Evolutionary conservation across 176 grass and related monocot species (phyloP).

Genomic region (Oryza longistaminata): DNA sequence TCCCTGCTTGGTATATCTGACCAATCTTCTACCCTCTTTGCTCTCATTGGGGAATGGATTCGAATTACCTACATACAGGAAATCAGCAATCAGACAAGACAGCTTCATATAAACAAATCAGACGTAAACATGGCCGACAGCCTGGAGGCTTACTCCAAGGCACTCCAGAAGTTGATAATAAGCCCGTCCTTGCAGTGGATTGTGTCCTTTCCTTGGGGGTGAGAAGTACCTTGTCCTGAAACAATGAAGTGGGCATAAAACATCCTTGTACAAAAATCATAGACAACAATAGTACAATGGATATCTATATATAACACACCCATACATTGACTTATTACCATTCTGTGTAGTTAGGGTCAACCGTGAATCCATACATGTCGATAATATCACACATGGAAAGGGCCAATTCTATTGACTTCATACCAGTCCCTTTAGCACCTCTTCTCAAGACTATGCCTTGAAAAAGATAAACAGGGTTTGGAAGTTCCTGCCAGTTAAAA

Average conservation of each 20-base stretch:
- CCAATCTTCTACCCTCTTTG: conserved; percentile 80
- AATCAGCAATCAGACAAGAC: not conserved
- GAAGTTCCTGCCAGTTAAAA: conserved; percentile 70
- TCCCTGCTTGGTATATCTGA: conserved; percentile 81
- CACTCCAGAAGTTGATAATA: conserved; percentile 99
- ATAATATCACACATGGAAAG: conserved; percentile 97
- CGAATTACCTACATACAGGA: conserved; percentile 64
- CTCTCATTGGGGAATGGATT: conserved; percentile 95
- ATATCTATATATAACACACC: conserved; percentile 14
- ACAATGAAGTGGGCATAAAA: conserved; percentile 40
- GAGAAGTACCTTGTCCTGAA: conserved; percentile 93
- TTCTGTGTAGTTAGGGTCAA: conserved; percentile 95
- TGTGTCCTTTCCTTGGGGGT: conserved; percentile 82
- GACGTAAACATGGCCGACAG: not conserved
- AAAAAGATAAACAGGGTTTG: conserved; percentile 96
- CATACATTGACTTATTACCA: conserved; percentile 66
- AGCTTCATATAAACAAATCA: not conserved
- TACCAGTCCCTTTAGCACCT: conserved; percentile 97
- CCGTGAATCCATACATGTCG: conserved; percentile 92
- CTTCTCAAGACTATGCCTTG: conserved; percentile 95
- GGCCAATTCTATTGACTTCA: conserved; percentile 96
- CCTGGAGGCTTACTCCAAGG: conserved; percentile 69
- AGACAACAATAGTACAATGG: not conserved
- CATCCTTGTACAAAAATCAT: conserved; percentile 6
- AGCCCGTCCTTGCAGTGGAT: conserved; percentile 91